Percentiles rank a stretch among this genome's conserved stretches.
Evolutionary conservation across 495 filamentous ascomycete species (phyloP).

Genomic region (Tuber melanosporum): DNA sequence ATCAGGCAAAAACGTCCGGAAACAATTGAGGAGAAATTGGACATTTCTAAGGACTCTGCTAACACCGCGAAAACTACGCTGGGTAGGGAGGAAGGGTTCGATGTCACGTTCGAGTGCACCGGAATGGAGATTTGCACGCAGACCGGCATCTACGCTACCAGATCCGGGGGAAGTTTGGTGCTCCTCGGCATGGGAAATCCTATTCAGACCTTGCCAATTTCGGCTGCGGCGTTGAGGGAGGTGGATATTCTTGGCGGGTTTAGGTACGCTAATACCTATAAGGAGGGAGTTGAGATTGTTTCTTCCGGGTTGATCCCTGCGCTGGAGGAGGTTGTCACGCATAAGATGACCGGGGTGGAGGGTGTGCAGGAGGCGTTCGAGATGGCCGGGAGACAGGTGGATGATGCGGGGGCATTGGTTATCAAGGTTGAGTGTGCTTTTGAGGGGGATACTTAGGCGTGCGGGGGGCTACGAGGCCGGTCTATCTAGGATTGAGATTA

Average conservation of each 20-base stretch:
- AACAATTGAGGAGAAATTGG: slow-evolving; percentile 54
- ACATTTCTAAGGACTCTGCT: slow-evolving; percentile 50
- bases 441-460: neutral
- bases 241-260: slow-evolving; percentile 92
- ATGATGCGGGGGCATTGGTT: slow-evolving; percentile 68
- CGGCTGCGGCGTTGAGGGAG: slow-evolving; percentile 76
- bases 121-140: slow-evolving; percentile 82
- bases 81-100: slow-evolving; percentile 58
- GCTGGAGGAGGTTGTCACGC: slow-evolving; percentile 63
- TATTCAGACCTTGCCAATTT: slow-evolving; percentile 77
- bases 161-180: slow-evolving; percentile 72
- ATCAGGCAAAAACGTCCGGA: slow-evolving; percentile 46
- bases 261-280: slow-evolving; percentile 81
- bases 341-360: slow-evolving; percentile 60
- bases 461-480: neutral
- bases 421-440: slow-evolving; percentile 60
- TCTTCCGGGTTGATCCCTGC: slow-evolving; percentile 54
- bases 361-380: slow-evolving; percentile 64
- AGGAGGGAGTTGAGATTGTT: slow-evolving; percentile 68
- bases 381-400: slow-evolving; percentile 72
- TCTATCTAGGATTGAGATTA: neutral
- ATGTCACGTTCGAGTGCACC: slow-evolving; percentile 83
- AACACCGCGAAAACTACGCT: slow-evolving; percentile 43
- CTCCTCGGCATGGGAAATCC: slow-evolving; percentile 94
- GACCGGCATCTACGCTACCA: slow-evolving; percentile 74